phyloP scores from a whole-genome alignment of 495 filamentous ascomycete species.

The Hypoxylon crocopeplum region DNA sequence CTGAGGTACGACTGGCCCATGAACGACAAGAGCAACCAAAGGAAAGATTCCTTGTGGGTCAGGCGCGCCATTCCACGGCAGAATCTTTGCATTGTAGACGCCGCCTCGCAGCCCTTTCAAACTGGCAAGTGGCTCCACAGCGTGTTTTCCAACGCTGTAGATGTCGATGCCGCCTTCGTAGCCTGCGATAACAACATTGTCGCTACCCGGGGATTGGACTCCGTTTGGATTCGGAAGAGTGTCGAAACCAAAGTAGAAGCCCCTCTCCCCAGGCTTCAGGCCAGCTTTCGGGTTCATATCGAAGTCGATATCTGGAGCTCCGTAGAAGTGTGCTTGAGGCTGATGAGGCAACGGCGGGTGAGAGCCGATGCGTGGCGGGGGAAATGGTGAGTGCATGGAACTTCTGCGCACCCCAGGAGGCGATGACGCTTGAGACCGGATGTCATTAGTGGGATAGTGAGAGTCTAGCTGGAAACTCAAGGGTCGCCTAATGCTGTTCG shows the following conservation, averaged over 20 bases:
- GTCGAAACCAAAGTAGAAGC: constrained; percentile 84
- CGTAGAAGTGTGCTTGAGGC: constrained; percentile 74
- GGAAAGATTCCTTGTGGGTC: constrained; percentile 54
- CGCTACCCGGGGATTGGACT: constrained; percentile 57
- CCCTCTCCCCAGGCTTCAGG: constrained; percentile 64
- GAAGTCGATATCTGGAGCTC: constrained; percentile 72
- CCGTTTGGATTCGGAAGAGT: constrained; percentile 59
- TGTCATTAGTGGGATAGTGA: constrained; percentile 51
- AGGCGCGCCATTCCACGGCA: constrained; percentile 59
- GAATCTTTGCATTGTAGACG: constrained; percentile 80
- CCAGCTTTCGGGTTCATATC: constrained; percentile 61
- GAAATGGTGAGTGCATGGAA: constrained; percentile 66
- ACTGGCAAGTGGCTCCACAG: constrained; percentile 67
- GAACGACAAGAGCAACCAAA: constrained; percentile 75
- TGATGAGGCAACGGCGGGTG: constrained; percentile 82
- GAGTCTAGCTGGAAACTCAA: constrained; percentile 60
- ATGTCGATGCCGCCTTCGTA: constrained; percentile 78
- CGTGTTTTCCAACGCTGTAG: constrained; percentile 70
- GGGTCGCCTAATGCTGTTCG: constrained; percentile 51
- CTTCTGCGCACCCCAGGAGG: constrained; percentile 56
- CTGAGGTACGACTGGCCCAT: constrained; percentile 67
- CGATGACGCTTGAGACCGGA: constrained; percentile 52
- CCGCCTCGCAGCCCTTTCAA: constrained; percentile 78
- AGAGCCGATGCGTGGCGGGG: constrained; percentile 49
- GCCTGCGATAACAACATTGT: constrained; percentile 76